Percentiles rank a stretch among this genome's conserved stretches.
These are phyloP conservation scores for Besnoitia besnoiti DNA, from an alignment of 169 alveolate species.

Conservation along the genomic window DNA sequence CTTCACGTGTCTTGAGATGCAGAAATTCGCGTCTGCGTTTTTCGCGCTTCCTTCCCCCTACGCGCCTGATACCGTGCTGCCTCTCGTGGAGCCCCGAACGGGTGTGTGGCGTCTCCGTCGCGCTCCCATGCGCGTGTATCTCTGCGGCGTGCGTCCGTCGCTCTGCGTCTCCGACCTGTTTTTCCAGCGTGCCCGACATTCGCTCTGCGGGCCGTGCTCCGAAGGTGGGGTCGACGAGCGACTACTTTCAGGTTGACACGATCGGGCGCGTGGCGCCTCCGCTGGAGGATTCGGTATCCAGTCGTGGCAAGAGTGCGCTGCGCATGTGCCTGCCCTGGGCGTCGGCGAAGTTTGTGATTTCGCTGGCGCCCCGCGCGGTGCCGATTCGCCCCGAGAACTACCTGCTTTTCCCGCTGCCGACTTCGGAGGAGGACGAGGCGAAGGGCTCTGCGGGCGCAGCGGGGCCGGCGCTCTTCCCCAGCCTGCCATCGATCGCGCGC, in stretches of 20 bases:
- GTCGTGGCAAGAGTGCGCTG: neutral
- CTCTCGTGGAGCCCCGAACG: neutral
- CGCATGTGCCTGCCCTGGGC: conserved; percentile 43
- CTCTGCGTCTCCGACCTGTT: neutral
- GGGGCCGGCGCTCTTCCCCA: neutral
- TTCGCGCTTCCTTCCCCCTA: neutral
- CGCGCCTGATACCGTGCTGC: neutral
- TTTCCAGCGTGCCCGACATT: neutral
- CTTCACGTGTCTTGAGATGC: neutral
- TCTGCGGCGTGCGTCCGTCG: too few relatives aligned
- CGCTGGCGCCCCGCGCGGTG: neutral
- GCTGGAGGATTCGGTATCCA: neutral
- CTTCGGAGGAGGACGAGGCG: neutral
- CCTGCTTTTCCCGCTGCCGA: neutral
- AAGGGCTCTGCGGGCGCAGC: neutral
- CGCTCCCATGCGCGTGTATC: too few relatives aligned
- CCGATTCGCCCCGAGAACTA: conserved; percentile 18
- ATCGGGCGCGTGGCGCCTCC: neutral
- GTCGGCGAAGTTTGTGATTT: neutral
- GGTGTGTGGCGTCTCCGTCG: neutral
- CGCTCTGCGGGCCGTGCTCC: neutral
- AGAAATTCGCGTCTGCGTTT: neutral
- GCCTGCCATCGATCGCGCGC: neutral
- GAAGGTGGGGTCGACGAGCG: neutral
- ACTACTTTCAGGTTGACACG: conserved; percentile 28